phyloP scores from a whole-genome alignment of 2,329 filamentous ascomycete genomes.

The Coniochaeta prunicola region DNA sequence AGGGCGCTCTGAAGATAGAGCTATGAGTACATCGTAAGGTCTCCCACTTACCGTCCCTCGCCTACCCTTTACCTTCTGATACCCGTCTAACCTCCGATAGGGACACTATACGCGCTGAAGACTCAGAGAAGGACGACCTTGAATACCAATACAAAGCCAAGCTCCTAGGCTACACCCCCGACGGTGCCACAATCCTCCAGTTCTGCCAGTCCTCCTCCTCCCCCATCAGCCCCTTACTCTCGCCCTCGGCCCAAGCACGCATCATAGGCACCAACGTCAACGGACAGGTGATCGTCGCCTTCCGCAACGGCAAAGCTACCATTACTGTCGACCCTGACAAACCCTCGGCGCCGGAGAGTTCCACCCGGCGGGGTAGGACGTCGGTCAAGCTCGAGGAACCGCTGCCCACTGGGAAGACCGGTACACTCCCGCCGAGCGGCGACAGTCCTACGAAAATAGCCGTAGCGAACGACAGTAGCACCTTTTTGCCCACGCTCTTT shows the following conservation, averaged over 20 bases:
- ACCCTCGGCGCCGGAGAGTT: neutral
- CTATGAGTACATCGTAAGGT: neutral
- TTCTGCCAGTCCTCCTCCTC: slow-evolving; percentile 17
- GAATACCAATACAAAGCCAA: slow-evolving; percentile 21
- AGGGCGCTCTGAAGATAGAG: neutral
- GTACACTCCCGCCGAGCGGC: neutral
- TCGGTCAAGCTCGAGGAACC: neutral
- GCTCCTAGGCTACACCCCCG: slow-evolving; percentile 36
- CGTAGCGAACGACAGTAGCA: neutral
- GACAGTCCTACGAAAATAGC: neutral
- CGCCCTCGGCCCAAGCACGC: slow-evolving; percentile 17
- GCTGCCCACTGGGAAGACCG: neutral
- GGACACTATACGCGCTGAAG: slow-evolving; percentile 16
- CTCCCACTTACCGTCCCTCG: neutral
- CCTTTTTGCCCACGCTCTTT: neutral
- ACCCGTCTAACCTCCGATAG: slow-evolving; percentile 9
- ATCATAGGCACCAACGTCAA: slow-evolving; percentile 28
- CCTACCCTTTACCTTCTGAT: neutral
- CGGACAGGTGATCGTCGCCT: slow-evolving; percentile 30
- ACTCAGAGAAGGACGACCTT: slow-evolving; percentile 23
- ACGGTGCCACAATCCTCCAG: slow-evolving; percentile 38
- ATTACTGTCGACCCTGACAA: neutral
- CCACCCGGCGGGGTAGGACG: neutral
- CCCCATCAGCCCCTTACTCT: neutral
- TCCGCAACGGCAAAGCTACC: slow-evolving; percentile 20